Evolutionary conservation across 2,329 filamentous ascomycete genomes (phyloP), one percentile per base, ranked within the genome.

Genomic region (Talaromyces atroroseus): DNA sequence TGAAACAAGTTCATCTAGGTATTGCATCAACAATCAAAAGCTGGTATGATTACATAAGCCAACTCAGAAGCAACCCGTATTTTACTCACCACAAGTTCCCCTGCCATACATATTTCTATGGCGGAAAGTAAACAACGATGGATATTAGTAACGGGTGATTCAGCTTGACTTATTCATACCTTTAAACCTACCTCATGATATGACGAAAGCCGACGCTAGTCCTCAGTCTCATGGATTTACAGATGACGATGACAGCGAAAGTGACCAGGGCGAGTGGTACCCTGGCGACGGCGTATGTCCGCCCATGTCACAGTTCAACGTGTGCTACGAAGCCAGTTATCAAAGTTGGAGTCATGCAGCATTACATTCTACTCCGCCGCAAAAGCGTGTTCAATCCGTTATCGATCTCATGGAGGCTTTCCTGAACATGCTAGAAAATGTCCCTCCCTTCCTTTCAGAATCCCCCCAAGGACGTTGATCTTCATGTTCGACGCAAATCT

Each of bases 241-340:
- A 5, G 18, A 18, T 18, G 44, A 47, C 24, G 44, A 47, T 23
- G n/a, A 45, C 8, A 45, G 18, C 42, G 23, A 20, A 45, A 12
- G 23, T 47, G 18, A 58, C 52, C 23, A 5, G 40, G 40, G 42
- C 10, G 42, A 52, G 26, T 56, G 57, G 57, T 20, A 12, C 11
- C 53, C 55, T 38, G 57, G 55, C 14, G 57, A 59, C 36, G 57
- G 57, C 6, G 42, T 59, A 23, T 58, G 57, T 40, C 57, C 57
- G 14, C 48, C 57, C 38, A 58, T 21, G n/a, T 49, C 57, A 18
- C 54, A 59, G 44, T 54, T 59, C 49, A 52, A 53, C 34, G 18
- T 16, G 11, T 26, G 23, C 32, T 46, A 18, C 8, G n/a, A 47
- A 16, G 18, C 23, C 6, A 50, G 42, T 36, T 52, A 52, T 40